Base-by-base conservation (phyloP, 768 basidiomycete genomes). In the Amylocystis lapponica region DNA sequence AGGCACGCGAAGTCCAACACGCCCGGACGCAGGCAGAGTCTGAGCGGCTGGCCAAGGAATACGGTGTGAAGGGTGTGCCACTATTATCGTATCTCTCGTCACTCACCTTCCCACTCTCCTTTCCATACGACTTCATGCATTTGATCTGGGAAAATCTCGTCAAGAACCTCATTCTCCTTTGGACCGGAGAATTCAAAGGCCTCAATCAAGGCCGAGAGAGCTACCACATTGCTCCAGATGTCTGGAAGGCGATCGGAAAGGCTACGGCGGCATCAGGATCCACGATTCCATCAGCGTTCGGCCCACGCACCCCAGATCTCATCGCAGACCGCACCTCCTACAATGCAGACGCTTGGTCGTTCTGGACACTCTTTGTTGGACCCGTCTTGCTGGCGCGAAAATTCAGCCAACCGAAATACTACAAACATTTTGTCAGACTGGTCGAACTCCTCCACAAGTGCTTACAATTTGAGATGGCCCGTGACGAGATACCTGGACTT, bases 81-180 rank as follows among this genome's bases (percentile, higher is more conserved):
- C 27, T 67, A 0, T 61, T 72, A 17, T 43, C 46, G 8, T 11
- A 21, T 11, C 58, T 72, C 1, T 39, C 51, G 1, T 69, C 64
- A 0, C 44, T 72, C 17, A 53, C 54, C 5, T 67, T 71, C 46
- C 66, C 74, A 2, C 1, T 16, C 3, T 67, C 67, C 12, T 69
- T 72, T 17, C 72, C 71, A 0, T 66, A 67, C 46, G 72, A 77
- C 39, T 71, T 74, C 55, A 74, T 76, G 68, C 74, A 78, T 39
- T 58, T 72, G 0, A 55, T 75, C 19, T 68, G 55, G 50, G 70
- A 72, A 46, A 76, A 76, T 46, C 35, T 72, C 2, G 46, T 72
- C 21, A 54, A 50, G 17, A 70, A 67, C 36, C 58, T 78, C 2
- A 51, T 75, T 25, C n/a, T 43, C 0, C 50, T 70, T 0, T 70